Evolutionary conservation across 2,329 filamentous ascomycete species (phyloP), one percentile per base, ranked within the genome.

Genomic region (Apiospora saccharicola): DNA sequence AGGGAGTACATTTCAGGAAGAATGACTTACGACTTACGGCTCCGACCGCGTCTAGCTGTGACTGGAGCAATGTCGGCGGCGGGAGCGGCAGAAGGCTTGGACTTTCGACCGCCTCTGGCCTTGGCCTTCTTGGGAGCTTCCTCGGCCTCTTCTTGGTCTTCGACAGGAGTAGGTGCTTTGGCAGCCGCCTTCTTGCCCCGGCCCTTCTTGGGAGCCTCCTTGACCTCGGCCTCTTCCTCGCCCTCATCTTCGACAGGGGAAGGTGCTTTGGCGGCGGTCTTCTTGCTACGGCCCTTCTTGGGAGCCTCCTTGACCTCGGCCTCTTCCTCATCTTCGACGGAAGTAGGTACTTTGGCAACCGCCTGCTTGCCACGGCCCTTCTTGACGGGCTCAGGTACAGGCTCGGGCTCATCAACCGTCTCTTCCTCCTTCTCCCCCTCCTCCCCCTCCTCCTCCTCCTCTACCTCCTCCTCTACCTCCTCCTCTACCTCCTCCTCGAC

Each of bases 361-460:
- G 37, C 79, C 72, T 83, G 74, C 75, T 81, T 51, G 6, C 67
- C 44, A 14, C 68, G 19, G 30, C 68, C 68, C 10, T 43, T 70
- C 26, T 53, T 70, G 47, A 37, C 81, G 67, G 80, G 80, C 8
- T 77, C 79, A 61, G 79, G 75, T 34, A 74, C 72, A 19, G 72
- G 72, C 34, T 74, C 46, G 26, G 73, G 74, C 26, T 78, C 76
- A 37, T 78, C 77, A 19, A 78, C 79, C 47, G 78, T 74, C 12
- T 77, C 76, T 24, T 74, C 72, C 13, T 75, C 78, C 24, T 79
- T 79, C 51, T 77, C 75, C n/a, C n/a, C n/a, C n/a, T n/a, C n/a
- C n/a, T n/a, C n/a, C n/a, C n/a, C n/a, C n/a, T n/a, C n/a, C n/a
- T n/a, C n/a, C n/a, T 73, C 76, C 37, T 78, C 78, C 26, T 79